These are phyloP conservation scores for Suillus tomentosus DNA, from an alignment of 768 basidiomycete genomes.

Conservation along the genomic window DNA sequence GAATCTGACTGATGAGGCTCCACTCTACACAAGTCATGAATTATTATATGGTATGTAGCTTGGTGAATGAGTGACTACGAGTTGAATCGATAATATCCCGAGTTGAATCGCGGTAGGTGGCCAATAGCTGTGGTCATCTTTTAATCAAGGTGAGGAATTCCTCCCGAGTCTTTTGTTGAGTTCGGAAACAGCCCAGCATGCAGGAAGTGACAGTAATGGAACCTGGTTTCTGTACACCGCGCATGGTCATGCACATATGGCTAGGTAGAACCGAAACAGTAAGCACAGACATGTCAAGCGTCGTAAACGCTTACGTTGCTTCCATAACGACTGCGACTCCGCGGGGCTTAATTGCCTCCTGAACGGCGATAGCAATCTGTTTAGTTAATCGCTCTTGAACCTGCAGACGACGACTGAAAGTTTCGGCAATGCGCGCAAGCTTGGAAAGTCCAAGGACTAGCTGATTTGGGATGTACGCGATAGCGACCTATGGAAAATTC, in stretches of 20 bases:
- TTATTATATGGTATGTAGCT: conserved; percentile 22
- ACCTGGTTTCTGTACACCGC: conserved; percentile 98
- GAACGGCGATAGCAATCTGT: conserved; percentile 96
- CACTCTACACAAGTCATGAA: conserved; percentile 17
- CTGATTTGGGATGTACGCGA: conserved; percentile 95
- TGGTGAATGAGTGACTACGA: conserved; percentile 28
- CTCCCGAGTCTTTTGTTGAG: conserved; percentile 98
- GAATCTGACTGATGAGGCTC: conserved; percentile 15
- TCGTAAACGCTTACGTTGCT: conserved; percentile 72
- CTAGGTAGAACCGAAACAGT: conserved; percentile 40
- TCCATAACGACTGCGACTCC: conserved; percentile 99
- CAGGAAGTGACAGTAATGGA: conserved; percentile 93
- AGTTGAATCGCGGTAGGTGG: conserved; percentile 48
- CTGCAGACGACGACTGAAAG: conserved; percentile 92
- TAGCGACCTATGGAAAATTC: conserved; percentile 71
- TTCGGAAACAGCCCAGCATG: conserved; percentile 98
- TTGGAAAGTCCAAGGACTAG: conserved; percentile 95
- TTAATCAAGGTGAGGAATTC: conserved; percentile 92
- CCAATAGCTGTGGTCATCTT: conserved; percentile 22
- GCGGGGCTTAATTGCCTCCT: conserved; percentile 96
- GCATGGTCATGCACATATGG: conserved; percentile 99
- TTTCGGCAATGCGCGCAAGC: conserved; percentile 95
- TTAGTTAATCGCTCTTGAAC: conserved; percentile 98
- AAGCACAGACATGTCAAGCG: conserved; percentile 17
- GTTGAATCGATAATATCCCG: conserved; percentile 39